phyloP scores from a whole-genome alignment of 2,329 filamentous ascomycete genomes.

The Sclerotinia glacialis region DNA sequence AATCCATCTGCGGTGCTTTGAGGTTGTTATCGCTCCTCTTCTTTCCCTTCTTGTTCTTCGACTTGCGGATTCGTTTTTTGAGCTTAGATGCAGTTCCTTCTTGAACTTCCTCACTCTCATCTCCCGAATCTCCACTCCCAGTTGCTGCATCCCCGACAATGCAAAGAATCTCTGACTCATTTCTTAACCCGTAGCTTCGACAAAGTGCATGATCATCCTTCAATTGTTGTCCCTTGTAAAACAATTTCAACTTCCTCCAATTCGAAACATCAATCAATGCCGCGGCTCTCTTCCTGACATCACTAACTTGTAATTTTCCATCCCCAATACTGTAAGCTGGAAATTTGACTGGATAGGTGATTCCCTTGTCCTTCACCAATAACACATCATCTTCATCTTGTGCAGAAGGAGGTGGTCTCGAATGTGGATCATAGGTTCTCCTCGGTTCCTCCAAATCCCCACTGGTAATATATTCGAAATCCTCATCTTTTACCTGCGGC shows the following conservation, averaged over 20 bases:
- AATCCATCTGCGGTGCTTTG: slow-evolving; percentile 33
- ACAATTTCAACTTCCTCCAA: slow-evolving; percentile 59
- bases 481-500: slow-evolving; percentile 68
- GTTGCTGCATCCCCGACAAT: slow-evolving; percentile 53
- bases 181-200: slow-evolving; percentile 60
- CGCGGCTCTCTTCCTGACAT: slow-evolving; percentile 65
- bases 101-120: slow-evolving; percentile 44
- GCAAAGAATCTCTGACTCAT: slow-evolving; percentile 59
- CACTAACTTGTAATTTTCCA: slow-evolving; percentile 64
- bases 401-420: slow-evolving; percentile 41
- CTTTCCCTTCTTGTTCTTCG: slow-evolving; percentile 44
- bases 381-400: slow-evolving; percentile 66
- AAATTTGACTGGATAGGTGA: slow-evolving; percentile 68
- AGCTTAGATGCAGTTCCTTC: slow-evolving; percentile 37
- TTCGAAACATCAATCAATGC: slow-evolving; percentile 63
- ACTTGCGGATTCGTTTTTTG: slow-evolving; percentile 38
- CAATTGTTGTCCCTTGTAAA: slow-evolving; percentile 70
- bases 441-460: slow-evolving; percentile 59
- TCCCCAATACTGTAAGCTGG: slow-evolving; percentile 73
- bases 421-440: slow-evolving; percentile 46
- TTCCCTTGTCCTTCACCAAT: slow-evolving; percentile 64
- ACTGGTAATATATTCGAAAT: slow-evolving; percentile 81
- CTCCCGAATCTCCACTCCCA: slow-evolving; percentile 45
- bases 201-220: slow-evolving; percentile 60
- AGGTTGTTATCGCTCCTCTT: slow-evolving; percentile 37